phyloP scores from a whole-genome alignment of 1,139 yeast genomes.

The Saccharomyces hybrid region DNA sequence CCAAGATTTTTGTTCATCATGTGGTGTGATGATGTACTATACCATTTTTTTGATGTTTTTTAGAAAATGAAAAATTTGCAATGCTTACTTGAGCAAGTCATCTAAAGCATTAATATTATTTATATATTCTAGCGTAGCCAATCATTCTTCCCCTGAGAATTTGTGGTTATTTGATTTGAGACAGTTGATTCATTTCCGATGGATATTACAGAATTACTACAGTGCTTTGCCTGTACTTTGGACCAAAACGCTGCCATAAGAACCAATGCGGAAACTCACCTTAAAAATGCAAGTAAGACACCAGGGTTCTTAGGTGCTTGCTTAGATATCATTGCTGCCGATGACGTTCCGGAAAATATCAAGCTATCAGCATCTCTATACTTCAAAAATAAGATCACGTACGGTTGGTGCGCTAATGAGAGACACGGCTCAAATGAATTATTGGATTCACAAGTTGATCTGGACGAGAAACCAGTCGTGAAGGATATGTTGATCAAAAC shows the following conservation, averaged over 20 bases:
- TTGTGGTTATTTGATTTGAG: not conserved
- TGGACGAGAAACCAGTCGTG: conserved; percentile 65
- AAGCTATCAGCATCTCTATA: conserved; percentile 80
- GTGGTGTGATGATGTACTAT: not conserved
- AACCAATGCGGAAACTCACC: conserved; percentile 59
- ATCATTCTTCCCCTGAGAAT: not conserved
- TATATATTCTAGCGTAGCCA: not conserved
- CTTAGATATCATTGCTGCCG: conserved; percentile 59
- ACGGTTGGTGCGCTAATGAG: conserved; percentile 48
- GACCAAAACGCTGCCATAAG: conserved; percentile 59
- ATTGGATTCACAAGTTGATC: conserved; percentile 39
- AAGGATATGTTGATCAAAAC: conserved; percentile 47
- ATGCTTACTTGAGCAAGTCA: not conserved
- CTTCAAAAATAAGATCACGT: conserved; percentile 67
- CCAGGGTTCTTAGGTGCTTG: conserved; percentile 81
- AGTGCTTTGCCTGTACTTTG: conserved; percentile 76
- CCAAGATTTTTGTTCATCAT: not conserved
- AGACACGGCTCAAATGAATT: conserved; percentile 28
- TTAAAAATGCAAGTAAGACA: conserved; percentile 46
- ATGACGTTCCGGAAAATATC: conserved; percentile 47
- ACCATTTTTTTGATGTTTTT: not conserved
- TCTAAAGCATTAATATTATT: not conserved
- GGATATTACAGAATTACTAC: conserved; percentile 62
- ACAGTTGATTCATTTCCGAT: conserved; percentile 31
- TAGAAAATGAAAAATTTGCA: not conserved